Evolutionary conservation across 306 rosid genomes (phyloP).

Genomic region (Crotalaria pallida): DNA sequence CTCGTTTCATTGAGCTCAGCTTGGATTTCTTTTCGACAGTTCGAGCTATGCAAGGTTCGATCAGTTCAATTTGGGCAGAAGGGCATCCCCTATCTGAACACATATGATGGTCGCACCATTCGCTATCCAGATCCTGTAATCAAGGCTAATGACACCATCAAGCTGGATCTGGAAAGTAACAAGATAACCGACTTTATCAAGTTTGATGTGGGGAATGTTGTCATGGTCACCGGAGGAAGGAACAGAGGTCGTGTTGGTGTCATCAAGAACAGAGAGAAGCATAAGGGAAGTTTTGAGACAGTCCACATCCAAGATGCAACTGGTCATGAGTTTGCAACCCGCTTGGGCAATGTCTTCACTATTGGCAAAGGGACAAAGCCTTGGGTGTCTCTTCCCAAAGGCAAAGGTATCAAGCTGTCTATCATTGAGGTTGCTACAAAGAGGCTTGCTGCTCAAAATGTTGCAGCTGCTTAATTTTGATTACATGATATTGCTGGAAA

Average conservation of each 20-base stretch:
- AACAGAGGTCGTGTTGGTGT: too few species aligned
- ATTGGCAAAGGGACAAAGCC: slow-evolving; percentile 63
- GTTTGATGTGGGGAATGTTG: too few species aligned
- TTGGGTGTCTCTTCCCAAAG: slow-evolving; percentile 60
- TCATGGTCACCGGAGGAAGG: too few species aligned
- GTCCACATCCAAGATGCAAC: slow-evolving; percentile 58
- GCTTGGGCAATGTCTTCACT: slow-evolving; percentile 50
- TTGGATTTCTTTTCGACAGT: too few species aligned
- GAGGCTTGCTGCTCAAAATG: slow-evolving; percentile 51
- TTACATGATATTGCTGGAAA: background rate
- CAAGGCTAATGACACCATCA: too few species aligned
- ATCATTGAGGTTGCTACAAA: slow-evolving; percentile 70
- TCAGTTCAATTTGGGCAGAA: slow-evolving; percentile 73
- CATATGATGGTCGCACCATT: slow-evolving; percentile 69
- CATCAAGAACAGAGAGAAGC: too few species aligned
- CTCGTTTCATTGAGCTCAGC: background rate
- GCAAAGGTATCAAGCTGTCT: slow-evolving; percentile 65
- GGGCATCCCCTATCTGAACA: slow-evolving; percentile 65
- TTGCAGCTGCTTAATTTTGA: slow-evolving; percentile 29
- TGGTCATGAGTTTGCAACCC: slow-evolving; percentile 59
- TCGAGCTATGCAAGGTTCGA: slow-evolving; percentile 65
- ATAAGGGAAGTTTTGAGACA: too few species aligned
- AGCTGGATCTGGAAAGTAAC: too few species aligned
- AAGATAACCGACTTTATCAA: too few species aligned
- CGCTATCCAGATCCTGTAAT: slow-evolving; percentile 79